A percentile compares a stretch with the other conserved stretches of the same genome.
phyloP scores from a whole-genome alignment of 768 basidiomycete genomes.

The Lactarius sp. region DNA sequence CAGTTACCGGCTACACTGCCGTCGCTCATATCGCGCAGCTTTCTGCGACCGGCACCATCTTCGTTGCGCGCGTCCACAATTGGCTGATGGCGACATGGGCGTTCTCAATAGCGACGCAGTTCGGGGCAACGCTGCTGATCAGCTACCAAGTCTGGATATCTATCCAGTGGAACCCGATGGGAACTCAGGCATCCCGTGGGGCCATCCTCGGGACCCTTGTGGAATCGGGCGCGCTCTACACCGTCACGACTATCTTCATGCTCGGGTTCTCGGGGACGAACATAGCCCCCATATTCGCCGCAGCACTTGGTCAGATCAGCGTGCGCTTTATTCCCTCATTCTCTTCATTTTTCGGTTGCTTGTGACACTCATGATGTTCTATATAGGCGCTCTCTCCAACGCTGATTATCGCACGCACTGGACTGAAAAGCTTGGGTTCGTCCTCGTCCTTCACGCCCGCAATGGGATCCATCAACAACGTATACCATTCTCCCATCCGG shows the following conservation, averaged over 20 bases:
- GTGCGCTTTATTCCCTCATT: background rate
- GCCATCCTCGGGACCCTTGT: slow-evolving; percentile 17
- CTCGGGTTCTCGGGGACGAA: slow-evolving; percentile 14
- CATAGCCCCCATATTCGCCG: slow-evolving; percentile 1
- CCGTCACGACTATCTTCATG: background rate
- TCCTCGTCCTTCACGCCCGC: background rate
- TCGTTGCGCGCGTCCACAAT: background rate
- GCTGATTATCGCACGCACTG: slow-evolving; percentile 11
- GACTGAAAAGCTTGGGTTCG: background rate
- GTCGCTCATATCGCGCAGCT: background rate
- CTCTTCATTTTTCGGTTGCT: background rate
- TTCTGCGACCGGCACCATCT: background rate
- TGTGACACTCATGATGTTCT: background rate
- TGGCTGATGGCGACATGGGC: slow-evolving; percentile 16
- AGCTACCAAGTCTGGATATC: slow-evolving; percentile 11
- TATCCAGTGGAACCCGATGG: background rate
- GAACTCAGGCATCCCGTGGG: background rate
- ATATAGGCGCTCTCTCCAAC: slow-evolving; percentile 13
- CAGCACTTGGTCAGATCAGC: slow-evolving; percentile 17
- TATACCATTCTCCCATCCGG: background rate
- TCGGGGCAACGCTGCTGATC: slow-evolving; percentile 18
- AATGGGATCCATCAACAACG: slow-evolving; percentile 1
- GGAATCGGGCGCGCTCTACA: slow-evolving; percentile 21
- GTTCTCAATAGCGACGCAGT: slow-evolving; percentile 19
- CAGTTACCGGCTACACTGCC: slow-evolving; percentile 14